These are phyloP conservation scores for Pyrenochaeta sp. DNA, from an alignment of 2,329 filamentous ascomycete species.

Conservation along the genomic window DNA sequence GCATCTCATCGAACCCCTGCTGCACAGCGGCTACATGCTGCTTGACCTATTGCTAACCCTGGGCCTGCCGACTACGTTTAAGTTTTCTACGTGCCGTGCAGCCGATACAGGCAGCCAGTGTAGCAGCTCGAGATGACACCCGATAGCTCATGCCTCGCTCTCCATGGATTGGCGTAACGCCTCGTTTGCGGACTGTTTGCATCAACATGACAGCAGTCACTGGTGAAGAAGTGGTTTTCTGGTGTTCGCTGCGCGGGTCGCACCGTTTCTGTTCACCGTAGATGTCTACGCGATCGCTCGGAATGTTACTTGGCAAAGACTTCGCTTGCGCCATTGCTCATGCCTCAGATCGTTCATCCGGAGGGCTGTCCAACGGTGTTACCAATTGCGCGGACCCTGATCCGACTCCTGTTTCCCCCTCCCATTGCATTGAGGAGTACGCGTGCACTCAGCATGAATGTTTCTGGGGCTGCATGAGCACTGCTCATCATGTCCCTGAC, in stretches of 20 bases:
- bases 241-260: background rate
- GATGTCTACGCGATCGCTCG: background rate
- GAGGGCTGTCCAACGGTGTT: constrained; percentile 6
- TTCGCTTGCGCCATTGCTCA: constrained; percentile 2
- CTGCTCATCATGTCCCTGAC: background rate
- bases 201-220: background rate
- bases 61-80: constrained; percentile 2
- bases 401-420: background rate
- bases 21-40: constrained; percentile 1
- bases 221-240: background rate
- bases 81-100: constrained; percentile 18
- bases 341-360: background rate
- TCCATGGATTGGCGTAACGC: constrained; percentile 5
- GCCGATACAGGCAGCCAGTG: constrained; percentile 10
- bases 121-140: constrained; percentile 7
- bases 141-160: constrained; percentile 3
- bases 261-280: background rate
- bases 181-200: background rate
- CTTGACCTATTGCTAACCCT: background rate
- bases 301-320: constrained; percentile 6
- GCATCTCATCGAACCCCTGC: constrained; percentile 11
- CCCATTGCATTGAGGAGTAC: background rate
- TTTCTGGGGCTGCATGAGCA: constrained; percentile 1
- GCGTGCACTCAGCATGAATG: constrained; percentile 1
- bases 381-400: constrained; percentile 1